Base-by-base conservation (phyloP, 2,329 filamentous ascomycete species). In the Penicillium sp. region DNA sequence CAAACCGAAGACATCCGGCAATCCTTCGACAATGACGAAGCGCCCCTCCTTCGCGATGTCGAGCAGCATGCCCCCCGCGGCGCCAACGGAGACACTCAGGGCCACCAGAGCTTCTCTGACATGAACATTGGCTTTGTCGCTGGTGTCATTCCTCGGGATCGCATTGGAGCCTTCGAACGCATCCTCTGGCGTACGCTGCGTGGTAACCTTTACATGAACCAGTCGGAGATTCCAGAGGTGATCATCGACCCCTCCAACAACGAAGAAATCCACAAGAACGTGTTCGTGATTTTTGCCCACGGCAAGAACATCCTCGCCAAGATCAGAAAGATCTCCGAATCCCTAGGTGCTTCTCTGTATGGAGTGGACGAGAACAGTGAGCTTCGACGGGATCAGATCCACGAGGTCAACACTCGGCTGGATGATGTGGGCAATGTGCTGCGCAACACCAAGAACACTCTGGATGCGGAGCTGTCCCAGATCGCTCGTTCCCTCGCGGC, bases 51-150 rank as follows among this genome's bases (percentile, higher is more conserved):
- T 56, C 90, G 90, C 66, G 95, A 99, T 73, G 86, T 98, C 54
- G 95, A 99, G 77, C 91, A 96, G 74, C 88, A 93, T 73, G 83
- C 82, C 49, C 59, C 67, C n/a, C 71, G 69, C 56, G 83, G 83
- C 55, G 80, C 86, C 52, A 90, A 91, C 60, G 85, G 85, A 16
- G 83, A 84, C 59, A 78, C 80, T 52, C 81, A 81, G n/a, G 89
- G 83, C 39, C 91, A 95, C 72, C 87, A 90, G 65, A 95, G 91
- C 43, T 97, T 99, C 77, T 95, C 92, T 6, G 92, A 92, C 62
- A 96, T 98, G 91, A 97, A 98, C 79, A 99, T 99, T 74, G 95
- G 95, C 10, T 99, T 99, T 71, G 94, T 99, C 54, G 91, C 95
- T 55, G 95, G 95, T 78, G 95, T 98, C 69, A 98, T 99, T 69